These are phyloP conservation scores for Hippophae gyantsensis DNA, from an alignment of 306 rosid genomes.

Conservation along the genomic window DNA sequence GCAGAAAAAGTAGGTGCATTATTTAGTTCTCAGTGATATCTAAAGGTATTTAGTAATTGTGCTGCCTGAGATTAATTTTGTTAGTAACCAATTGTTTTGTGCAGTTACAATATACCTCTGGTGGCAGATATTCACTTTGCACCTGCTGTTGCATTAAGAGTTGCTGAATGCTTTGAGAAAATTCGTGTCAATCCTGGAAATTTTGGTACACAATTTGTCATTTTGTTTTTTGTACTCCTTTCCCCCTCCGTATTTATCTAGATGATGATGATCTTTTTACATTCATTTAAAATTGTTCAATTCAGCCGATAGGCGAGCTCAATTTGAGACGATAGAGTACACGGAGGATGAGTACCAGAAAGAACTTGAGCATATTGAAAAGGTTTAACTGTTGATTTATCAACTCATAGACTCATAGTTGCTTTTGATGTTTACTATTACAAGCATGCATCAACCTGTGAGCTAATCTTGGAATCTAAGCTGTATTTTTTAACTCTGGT, in stretches of 20 bases:
- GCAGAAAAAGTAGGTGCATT: constrained; percentile 71
- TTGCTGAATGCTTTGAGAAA: constrained; percentile 87
- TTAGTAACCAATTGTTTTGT: constrained; percentile 13
- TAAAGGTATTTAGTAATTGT: constrained; percentile 7
- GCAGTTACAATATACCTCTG: constrained; percentile 75
- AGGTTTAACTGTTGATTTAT: constrained; percentile 33
- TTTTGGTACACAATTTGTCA: constrained; percentile 47
- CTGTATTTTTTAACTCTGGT: neutral
- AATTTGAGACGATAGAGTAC: constrained; percentile 79
- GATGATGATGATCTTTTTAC: constrained; percentile 11
- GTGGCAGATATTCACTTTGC: constrained; percentile 95
- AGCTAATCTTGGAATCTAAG: neutral
- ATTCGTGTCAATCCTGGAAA: constrained; percentile 93
- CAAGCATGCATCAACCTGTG: neutral
- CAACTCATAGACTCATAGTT: constrained; percentile 3
- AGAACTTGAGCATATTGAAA: constrained; percentile 97
- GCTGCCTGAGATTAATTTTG: constrained; percentile 11
- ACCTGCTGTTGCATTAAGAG: constrained; percentile 72
- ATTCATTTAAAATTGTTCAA: constrained; percentile 21
- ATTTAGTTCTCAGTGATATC: constrained; percentile 5
- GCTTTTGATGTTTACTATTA: neutral
- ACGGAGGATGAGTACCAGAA: constrained; percentile 86
- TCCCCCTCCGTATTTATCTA: neutral
- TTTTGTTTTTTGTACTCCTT: constrained; percentile 2
- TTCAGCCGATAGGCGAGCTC: constrained; percentile 98